Conservation (phyloP, 129 eudicot species). For the Flaveria brownii region DNA sequence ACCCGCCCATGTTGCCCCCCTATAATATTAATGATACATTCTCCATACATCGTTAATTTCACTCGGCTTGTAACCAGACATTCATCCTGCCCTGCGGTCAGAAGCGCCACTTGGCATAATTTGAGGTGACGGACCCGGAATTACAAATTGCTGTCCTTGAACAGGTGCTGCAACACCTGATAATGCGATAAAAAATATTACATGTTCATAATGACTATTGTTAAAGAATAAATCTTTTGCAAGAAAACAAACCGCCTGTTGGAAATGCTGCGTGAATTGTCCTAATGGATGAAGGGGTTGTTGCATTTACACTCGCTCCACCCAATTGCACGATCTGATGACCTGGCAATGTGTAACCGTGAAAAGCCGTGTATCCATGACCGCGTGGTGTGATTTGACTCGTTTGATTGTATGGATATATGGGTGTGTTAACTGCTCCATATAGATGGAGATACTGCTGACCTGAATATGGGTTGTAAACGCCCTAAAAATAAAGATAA, state of each 20-base stretch:
- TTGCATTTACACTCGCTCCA: conserved; percentile 61
- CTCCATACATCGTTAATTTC: not conserved
- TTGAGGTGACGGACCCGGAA: conserved; percentile 67
- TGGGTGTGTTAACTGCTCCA: conserved; percentile 59
- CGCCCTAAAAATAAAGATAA: conserved; percentile 49
- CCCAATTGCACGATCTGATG: conserved; percentile 80
- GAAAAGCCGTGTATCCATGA: conserved; percentile 64
- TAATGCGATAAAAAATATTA: conserved; percentile 31
- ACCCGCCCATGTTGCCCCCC: not conserved
- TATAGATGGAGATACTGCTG: conserved; percentile 89
- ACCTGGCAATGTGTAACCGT: conserved; percentile 70
- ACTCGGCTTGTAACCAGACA: conserved; percentile 54
- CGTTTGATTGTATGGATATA: conserved; percentile 81
- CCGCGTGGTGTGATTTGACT: conserved; percentile 63
- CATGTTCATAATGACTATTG: not conserved
- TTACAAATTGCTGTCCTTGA: conserved; percentile 72
- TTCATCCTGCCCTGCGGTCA: conserved; percentile 86
- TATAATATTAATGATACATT: not conserved
- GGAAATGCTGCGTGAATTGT: conserved; percentile 71
- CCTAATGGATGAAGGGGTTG: conserved; percentile 64
- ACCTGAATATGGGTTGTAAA: conserved; percentile 69
- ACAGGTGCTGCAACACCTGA: conserved; percentile 67
- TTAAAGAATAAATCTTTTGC: conserved; percentile 4
- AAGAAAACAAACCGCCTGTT: conserved; percentile 47
- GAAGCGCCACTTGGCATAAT: conserved; percentile 78